Conservation (phyloP, 2,329 filamentous ascomycete genomes). For the Monilinia polystroma region DNA sequence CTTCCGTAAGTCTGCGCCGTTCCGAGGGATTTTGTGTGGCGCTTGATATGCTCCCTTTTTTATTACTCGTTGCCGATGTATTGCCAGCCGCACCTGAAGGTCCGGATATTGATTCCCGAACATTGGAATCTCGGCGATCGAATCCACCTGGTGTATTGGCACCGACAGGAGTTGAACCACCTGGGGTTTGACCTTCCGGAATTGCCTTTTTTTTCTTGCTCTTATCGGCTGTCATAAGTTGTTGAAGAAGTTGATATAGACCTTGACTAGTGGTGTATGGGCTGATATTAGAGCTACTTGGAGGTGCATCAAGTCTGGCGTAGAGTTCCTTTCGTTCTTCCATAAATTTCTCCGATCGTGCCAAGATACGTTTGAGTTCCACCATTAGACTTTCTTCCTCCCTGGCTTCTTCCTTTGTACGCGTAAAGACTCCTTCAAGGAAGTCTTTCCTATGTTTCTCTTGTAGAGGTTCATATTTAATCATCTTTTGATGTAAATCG, state of each 20-base stretch:
- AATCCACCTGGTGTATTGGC: slow-evolving; percentile 38
- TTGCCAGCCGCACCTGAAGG: slow-evolving; percentile 41
- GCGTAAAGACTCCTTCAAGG: slow-evolving; percentile 73
- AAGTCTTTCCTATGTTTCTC: slow-evolving; percentile 83
- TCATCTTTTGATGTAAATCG: slow-evolving; percentile 77
- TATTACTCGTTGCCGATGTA: slow-evolving; percentile 26
- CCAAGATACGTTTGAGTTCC: slow-evolving; percentile 88
- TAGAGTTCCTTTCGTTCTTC: slow-evolving; percentile 87
- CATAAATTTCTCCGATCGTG: slow-evolving; percentile 80
- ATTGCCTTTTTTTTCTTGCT: slow-evolving; percentile 82
- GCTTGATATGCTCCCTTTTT: slow-evolving; percentile 36
- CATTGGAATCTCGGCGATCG: slow-evolving; percentile 42
- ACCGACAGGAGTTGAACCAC: slow-evolving; percentile 45
- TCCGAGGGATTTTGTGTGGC: slow-evolving; percentile 45
- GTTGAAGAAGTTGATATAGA: slow-evolving; percentile 76
- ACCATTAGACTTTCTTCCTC: slow-evolving; percentile 88
- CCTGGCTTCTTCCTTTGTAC: slow-evolving; percentile 81
- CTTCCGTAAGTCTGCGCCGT: slow-evolving; percentile 68
- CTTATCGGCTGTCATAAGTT: slow-evolving; percentile 79
- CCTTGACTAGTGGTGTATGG: slow-evolving; percentile 80
- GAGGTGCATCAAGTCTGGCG: slow-evolving; percentile 79
- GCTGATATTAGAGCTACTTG: slow-evolving; percentile 65
- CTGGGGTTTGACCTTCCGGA: slow-evolving; percentile 48
- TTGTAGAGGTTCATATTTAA: slow-evolving; percentile 77
- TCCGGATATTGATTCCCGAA: slow-evolving; percentile 37